Evolutionary conservation across 225 moss, liverwort and hornwort genomes (phyloP).

Genomic region (Straminergon stramineum): DNA sequence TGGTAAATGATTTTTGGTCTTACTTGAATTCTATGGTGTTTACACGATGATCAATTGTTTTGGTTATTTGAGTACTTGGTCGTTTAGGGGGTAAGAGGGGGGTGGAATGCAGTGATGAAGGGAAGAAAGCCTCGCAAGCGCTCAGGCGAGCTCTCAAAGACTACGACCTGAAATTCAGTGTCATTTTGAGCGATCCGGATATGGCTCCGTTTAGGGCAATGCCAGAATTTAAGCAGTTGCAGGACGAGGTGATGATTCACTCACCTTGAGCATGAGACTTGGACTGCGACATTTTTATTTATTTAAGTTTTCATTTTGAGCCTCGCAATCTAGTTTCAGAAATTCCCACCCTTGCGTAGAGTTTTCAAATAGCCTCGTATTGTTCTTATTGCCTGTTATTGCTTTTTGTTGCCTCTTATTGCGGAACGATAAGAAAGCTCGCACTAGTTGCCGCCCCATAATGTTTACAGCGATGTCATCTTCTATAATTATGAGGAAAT

Average conservation of each 20-base stretch:
- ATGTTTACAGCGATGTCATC: background rate
- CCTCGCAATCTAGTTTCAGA: background rate
- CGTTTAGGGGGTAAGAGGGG: background rate
- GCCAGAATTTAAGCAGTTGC: slow-evolving; percentile 74
- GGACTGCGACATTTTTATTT: background rate
- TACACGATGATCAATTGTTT: background rate
- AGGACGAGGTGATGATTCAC: slow-evolving; percentile 61
- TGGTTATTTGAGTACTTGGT: background rate
- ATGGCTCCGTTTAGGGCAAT: slow-evolving; percentile 85
- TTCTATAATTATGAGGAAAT: background rate
- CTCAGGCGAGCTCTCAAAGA: slow-evolving; percentile 61
- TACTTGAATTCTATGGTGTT: background rate
- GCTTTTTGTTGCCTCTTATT: background rate
- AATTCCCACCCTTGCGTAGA: background rate
- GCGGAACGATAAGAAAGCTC: background rate
- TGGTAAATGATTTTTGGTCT: background rate
- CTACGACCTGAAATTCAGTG: slow-evolving; percentile 76
- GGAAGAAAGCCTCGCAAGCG: slow-evolving; percentile 71
- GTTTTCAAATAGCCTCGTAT: background rate
- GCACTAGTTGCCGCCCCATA: background rate
- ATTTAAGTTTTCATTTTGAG: background rate
- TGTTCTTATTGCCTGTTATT: background rate
- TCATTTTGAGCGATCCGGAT: slow-evolving; percentile 81
- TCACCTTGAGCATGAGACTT: background rate
- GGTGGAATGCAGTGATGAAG: slow-evolving; percentile 54